A percentile compares a stretch with the other conserved stretches of the same genome.
These are phyloP conservation scores for Ophiognomonia clavigignenti-juglandacearum DNA, from an alignment of 2,329 filamentous ascomycete species.

Conservation along the genomic window DNA sequence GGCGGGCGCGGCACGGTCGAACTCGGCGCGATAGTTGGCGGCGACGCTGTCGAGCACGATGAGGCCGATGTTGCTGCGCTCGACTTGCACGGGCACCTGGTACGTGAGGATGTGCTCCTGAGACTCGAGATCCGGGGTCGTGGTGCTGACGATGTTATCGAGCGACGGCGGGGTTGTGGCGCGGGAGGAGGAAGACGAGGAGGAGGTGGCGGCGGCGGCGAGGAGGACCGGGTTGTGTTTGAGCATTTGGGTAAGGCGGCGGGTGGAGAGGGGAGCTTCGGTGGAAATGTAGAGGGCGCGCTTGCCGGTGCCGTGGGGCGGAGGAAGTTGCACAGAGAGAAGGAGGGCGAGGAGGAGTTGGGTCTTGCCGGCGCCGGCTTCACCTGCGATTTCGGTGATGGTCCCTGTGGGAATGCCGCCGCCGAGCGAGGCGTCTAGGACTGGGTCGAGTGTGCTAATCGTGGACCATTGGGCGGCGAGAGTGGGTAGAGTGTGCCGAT, in stretches of 20 bases:
- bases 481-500: conserved; percentile 25
- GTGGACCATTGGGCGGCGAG: conserved; percentile 41
- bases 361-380: conserved; percentile 93
- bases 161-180: conserved; percentile 57
- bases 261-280: conserved; percentile 79
- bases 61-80: conserved; percentile 71
- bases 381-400: conserved; percentile 85
- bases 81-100: conserved; percentile 82
- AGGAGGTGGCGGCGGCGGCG: too few species aligned
- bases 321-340: conserved; percentile 75
- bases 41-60: conserved; percentile 88
- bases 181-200: conserved; percentile 35
- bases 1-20: conserved; percentile 50
- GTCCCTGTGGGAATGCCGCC: conserved; percentile 79
- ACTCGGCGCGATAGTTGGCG: conserved; percentile 92
- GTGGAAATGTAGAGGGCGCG: conserved; percentile 92
- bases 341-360: conserved; percentile 85
- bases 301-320: conserved; percentile 64
- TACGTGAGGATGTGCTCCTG: conserved; percentile 94
- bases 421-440: conserved; percentile 63
- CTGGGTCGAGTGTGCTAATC: conserved; percentile 76
- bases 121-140: conserved; percentile 83
- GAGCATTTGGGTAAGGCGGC: conserved; percentile 76
- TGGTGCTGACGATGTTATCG: conserved; percentile 72
- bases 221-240: conserved; percentile 62